Evolutionary conservation across 129 eudicot genomes (phyloP).

Genomic region (Glebionis coronaria): DNA sequence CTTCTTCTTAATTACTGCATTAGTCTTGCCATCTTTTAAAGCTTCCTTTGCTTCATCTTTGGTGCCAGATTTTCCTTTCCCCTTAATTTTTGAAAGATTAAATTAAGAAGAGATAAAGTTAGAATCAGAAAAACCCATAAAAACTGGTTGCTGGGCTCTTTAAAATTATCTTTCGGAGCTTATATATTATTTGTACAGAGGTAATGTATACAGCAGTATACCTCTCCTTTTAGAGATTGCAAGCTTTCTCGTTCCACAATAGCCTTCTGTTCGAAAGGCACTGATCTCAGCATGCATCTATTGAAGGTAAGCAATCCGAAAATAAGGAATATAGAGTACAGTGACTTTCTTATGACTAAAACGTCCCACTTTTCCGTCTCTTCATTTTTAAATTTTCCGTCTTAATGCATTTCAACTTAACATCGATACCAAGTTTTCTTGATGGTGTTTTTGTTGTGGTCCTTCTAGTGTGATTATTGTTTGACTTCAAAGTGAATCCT

Average conservation of each 20-base stretch:
- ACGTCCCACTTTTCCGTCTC: constrained; percentile 84
- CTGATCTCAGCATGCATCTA: constrained; percentile 77
- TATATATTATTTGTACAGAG: too few relatives aligned
- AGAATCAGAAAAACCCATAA: constrained; percentile 16
- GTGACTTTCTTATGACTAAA: constrained; percentile 92
- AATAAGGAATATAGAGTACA: constrained; percentile 82
- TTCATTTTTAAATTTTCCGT: too few relatives aligned
- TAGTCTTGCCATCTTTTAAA: constrained; percentile 32
- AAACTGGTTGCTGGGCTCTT: too few relatives aligned
- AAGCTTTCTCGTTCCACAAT: constrained; percentile 62
- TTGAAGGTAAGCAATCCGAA: constrained; percentile 83
- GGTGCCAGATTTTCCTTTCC: too few relatives aligned
- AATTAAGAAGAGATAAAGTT: constrained; percentile 15
- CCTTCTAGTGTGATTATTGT: too few relatives aligned
- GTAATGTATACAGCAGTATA: too few relatives aligned
- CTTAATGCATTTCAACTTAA: too few relatives aligned
- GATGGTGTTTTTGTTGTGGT: too few relatives aligned
- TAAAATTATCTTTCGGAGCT: too few relatives aligned
- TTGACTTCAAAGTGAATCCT: too few relatives aligned
- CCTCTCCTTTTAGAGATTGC: constrained; percentile 61
- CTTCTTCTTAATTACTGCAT: constrained; percentile 25
- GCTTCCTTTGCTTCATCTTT: constrained; percentile 21
- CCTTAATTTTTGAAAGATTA: constrained; percentile 39
- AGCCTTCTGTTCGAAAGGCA: constrained; percentile 75
- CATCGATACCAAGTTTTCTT: too few relatives aligned